These are phyloP conservation scores for Talaromyces proteolyticus DNA, from an alignment of 495 filamentous ascomycete genomes.

Conservation along the genomic window DNA sequence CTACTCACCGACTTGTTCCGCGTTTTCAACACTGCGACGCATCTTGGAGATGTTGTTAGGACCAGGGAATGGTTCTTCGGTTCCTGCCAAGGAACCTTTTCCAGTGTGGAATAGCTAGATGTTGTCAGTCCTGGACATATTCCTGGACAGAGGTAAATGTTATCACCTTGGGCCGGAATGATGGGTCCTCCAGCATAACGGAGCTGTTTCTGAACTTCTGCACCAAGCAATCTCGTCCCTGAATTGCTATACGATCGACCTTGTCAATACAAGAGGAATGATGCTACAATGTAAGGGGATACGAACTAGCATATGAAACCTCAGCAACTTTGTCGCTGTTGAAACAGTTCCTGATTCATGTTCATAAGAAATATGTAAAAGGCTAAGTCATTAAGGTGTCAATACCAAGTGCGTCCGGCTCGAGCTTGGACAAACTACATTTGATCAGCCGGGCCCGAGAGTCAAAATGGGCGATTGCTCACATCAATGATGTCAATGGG, in stretches of 20 bases:
- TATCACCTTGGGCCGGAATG: slow-evolving; percentile 77
- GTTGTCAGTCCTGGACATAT: slow-evolving; percentile 2
- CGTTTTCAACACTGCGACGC: slow-evolving; percentile 77
- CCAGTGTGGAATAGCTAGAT: slow-evolving; percentile 43
- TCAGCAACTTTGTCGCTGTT: slow-evolving; percentile 82
- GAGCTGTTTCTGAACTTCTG: slow-evolving; percentile 95
- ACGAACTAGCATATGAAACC: slow-evolving; percentile 88
- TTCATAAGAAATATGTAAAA: too few relatives aligned
- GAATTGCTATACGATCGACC: slow-evolving; percentile 56
- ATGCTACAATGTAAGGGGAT: not conserved
- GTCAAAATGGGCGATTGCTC: slow-evolving; percentile 19
- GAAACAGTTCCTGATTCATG: slow-evolving; percentile 60
- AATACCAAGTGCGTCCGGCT: slow-evolving; percentile 66
- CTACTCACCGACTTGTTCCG: slow-evolving; percentile 72
- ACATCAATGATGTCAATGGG: slow-evolving; percentile 70
- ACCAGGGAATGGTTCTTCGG: slow-evolving; percentile 66
- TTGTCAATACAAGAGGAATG: slow-evolving; percentile 6
- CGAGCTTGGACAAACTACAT: slow-evolving; percentile 66
- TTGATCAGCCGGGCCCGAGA: slow-evolving; percentile 20
- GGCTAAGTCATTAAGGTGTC: too few relatives aligned
- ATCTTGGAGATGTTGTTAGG: slow-evolving; percentile 83
- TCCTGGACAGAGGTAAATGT: not conserved
- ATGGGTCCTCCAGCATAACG: slow-evolving; percentile 79
- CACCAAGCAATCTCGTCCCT: slow-evolving; percentile 83
- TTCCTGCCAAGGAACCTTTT: slow-evolving; percentile 35